phyloP scores from a whole-genome alignment of 208 protist species.

The Porcisia hertigi region DNA sequence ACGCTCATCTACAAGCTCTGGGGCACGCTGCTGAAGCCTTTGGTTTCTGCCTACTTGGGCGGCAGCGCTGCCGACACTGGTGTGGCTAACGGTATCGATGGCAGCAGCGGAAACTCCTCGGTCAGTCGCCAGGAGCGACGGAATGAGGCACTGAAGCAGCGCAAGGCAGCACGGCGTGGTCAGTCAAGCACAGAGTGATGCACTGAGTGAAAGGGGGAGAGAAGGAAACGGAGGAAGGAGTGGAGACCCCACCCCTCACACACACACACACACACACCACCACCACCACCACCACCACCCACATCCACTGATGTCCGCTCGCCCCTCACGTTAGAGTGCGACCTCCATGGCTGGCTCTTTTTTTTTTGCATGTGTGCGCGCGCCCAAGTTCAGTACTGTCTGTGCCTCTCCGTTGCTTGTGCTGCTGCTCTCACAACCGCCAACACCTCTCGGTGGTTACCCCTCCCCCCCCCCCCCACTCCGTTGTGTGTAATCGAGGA shows the following conservation, averaged over 20 bases:
- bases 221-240: neutral
- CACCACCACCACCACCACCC: neutral
- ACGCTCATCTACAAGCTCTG: conserved; percentile 76
- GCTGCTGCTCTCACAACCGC: neutral
- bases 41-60: conserved; percentile 32
- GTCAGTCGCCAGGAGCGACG: conserved; percentile 66
- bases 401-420: neutral
- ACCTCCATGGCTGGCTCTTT: neutral
- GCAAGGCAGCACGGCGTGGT: conserved; percentile 47
- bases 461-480: neutral
- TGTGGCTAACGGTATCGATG: neutral
- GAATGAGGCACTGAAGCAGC: conserved; percentile 56
- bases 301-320: neutral
- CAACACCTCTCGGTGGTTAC: neutral
- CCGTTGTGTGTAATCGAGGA: too few relatives aligned
- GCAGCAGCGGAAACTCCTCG: conserved; percentile 9
- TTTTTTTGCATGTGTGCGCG: neutral
- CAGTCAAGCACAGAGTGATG: neutral
- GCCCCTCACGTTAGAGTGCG: neutral
- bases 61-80: conserved; percentile 16
- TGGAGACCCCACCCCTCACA: neutral
- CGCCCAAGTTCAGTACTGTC: neutral
- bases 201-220: too few relatives aligned
- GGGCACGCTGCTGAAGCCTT: conserved; percentile 38
- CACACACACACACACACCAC: too few relatives aligned